Conservation (phyloP, 352 stramenopile species). For the Pythium plurisporium region DNA sequence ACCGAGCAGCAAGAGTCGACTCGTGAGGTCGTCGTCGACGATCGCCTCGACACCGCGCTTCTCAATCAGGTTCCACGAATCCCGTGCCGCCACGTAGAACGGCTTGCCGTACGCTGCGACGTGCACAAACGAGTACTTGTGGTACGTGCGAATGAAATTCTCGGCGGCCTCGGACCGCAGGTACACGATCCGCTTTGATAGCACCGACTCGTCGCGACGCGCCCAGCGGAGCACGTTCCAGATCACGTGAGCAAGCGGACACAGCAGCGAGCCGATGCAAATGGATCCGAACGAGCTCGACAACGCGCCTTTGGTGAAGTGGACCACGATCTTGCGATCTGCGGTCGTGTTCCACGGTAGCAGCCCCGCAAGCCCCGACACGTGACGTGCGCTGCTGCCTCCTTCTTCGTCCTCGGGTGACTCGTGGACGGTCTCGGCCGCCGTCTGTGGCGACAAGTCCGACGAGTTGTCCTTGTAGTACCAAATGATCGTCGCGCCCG, state of each 20-base stretch:
- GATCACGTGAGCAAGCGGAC: conserved; percentile 66
- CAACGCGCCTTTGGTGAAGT: conserved; percentile 61
- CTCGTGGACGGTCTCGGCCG: conserved; percentile 31
- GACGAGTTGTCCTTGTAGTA: conserved; percentile 78
- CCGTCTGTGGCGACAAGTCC: conserved; percentile 40
- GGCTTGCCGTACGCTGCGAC: conserved; percentile 78
- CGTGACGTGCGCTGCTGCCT: not conserved
- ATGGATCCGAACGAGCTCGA: conserved; percentile 80
- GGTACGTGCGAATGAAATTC: conserved; percentile 79
- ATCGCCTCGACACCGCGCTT: conserved; percentile 79
- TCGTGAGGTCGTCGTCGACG: conserved; percentile 82
- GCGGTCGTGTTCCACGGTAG: conserved; percentile 13
- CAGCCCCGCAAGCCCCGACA: not conserved
- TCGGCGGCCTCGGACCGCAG: conserved; percentile 59
- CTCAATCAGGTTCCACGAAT: conserved; percentile 76
- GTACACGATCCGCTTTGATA: conserved; percentile 52
- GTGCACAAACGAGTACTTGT: conserved; percentile 85
- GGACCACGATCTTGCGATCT: conserved; percentile 58
- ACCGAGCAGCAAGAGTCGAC: conserved; percentile 63
- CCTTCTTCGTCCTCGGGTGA: conserved; percentile 16
- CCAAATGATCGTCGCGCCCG: conserved; percentile 80
- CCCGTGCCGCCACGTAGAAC: conserved; percentile 72
- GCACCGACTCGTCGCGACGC: conserved; percentile 61
- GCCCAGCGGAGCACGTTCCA: conserved; percentile 78
- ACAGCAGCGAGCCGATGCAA: conserved; percentile 78